These are phyloP conservation scores for Macrolepiota dolichaula DNA, from an alignment of 768 basidiomycete genomes.

Conservation along the genomic window DNA sequence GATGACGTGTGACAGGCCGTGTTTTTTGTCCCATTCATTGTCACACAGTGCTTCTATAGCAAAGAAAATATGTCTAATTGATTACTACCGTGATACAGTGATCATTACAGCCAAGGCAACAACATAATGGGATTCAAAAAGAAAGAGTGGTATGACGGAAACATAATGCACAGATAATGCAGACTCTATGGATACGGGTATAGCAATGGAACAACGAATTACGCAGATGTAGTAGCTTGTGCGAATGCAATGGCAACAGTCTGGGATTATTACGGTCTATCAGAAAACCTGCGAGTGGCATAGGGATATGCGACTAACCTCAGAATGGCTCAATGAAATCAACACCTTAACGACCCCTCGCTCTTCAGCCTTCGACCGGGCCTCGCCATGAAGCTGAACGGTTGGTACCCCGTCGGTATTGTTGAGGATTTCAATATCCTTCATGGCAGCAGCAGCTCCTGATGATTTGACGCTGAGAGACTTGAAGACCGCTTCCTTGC, in stretches of 20 bases:
- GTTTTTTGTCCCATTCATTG: constrained; percentile 14
- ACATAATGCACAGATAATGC: constrained; percentile 1
- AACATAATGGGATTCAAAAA: neutral
- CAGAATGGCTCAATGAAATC: constrained; percentile 90
- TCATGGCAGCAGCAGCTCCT: constrained; percentile 93
- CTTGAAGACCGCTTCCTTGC: constrained; percentile 98
- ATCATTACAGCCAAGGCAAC: constrained; percentile 8
- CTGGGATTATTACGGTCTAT: constrained; percentile 31
- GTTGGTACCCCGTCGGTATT: constrained; percentile 75
- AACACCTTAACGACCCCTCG: constrained; percentile 75
- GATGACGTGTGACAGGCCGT: neutral
- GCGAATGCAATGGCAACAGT: constrained; percentile 87
- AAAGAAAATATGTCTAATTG: neutral
- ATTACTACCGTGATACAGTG: constrained; percentile 9
- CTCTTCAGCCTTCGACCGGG: constrained; percentile 63
- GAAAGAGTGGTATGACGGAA: neutral
- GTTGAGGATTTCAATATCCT: constrained; percentile 94
- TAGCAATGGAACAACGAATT: constrained; percentile 1
- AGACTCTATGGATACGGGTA: constrained; percentile 1
- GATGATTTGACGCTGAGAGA: constrained; percentile 85
- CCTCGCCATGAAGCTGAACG: constrained; percentile 78
- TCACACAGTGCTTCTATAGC: too few species aligned
- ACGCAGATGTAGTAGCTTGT: constrained; percentile 51
- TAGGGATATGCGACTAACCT: constrained; percentile 46
- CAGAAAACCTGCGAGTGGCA: neutral